phyloP scores from a whole-genome alignment of 2,329 filamentous ascomycete genomes.

The Neurospora sp. region DNA sequence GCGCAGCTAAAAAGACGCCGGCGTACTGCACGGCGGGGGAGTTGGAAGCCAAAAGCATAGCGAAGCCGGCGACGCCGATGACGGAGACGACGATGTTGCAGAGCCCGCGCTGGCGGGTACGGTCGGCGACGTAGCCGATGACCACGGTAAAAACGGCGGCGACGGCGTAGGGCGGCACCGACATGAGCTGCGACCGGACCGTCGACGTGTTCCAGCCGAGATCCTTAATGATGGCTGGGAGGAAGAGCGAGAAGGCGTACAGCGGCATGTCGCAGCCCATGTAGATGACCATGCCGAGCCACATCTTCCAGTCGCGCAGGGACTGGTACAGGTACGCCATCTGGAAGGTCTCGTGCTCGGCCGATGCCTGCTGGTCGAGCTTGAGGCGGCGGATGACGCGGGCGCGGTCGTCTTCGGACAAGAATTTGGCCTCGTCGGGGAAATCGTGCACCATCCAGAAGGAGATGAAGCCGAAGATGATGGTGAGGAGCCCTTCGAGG shows the following conservation, averaged over 20 bases:
- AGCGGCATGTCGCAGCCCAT: slow-evolving; percentile 39
- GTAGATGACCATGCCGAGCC: slow-evolving; percentile 36
- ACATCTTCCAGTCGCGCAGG: slow-evolving; percentile 71
- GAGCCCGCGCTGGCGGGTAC: slow-evolving; percentile 60
- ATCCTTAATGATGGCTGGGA: slow-evolving; percentile 45
- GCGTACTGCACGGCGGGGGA: slow-evolving; percentile 66
- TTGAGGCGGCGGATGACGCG: slow-evolving; percentile 60
- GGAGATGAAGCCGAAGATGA: slow-evolving; percentile 52
- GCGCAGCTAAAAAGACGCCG: slow-evolving; percentile 72
- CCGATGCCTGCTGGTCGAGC: slow-evolving; percentile 57
- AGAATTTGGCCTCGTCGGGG: slow-evolving; percentile 62
- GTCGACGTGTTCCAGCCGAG: slow-evolving; percentile 31
- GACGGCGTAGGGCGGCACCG: slow-evolving; percentile 65
- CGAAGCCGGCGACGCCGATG: slow-evolving; percentile 67
- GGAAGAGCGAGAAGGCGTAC: slow-evolving; percentile 44
- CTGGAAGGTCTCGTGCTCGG: slow-evolving; percentile 60
- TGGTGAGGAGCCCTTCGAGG: slow-evolving; percentile 57
- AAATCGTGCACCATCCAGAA: slow-evolving; percentile 74
- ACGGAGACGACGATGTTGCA: slow-evolving; percentile 68
- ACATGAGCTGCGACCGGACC: slow-evolving; percentile 60
- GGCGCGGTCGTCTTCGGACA: slow-evolving; percentile 54
- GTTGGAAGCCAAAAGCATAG: slow-evolving; percentile 62
- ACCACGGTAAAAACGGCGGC: slow-evolving; percentile 60
- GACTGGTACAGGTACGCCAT: slow-evolving; percentile 60
- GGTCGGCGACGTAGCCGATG: slow-evolving; percentile 69